Evolutionary conservation across 2,329 filamentous ascomycete genomes (phyloP).

Genomic region (Paracamarosporium sp.): DNA sequence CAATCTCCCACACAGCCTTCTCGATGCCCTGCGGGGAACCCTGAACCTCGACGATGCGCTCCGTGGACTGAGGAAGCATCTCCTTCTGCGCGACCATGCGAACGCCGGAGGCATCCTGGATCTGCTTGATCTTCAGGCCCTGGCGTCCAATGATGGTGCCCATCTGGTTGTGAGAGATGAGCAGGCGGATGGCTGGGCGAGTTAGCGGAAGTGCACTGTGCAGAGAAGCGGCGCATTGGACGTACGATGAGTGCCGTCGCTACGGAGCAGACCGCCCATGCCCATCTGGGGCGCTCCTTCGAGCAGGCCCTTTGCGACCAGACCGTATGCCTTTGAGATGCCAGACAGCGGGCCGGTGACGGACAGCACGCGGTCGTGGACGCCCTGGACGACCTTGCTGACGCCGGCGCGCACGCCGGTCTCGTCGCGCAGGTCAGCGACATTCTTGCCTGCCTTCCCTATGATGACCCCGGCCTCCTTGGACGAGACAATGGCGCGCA

Average conservation of each 20-base stretch:
- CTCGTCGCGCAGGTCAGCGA: constrained; percentile 94
- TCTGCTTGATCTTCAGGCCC: constrained; percentile 99
- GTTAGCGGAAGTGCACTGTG: constrained; percentile 22
- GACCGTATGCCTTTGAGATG: constrained; percentile 89
- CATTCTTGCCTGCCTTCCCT: constrained; percentile 97
- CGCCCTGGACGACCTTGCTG: constrained; percentile 97
- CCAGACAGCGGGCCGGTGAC: constrained; percentile 90
- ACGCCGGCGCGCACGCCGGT: constrained; percentile 98
- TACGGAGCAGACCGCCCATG: constrained; percentile 86
- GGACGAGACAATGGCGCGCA: constrained; percentile 96
- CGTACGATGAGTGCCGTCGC: constrained; percentile 94
- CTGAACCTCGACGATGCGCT: constrained; percentile 96
- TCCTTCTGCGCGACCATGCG: constrained; percentile 99
- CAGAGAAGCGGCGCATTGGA: constrained; percentile 24
- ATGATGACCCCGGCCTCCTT: constrained; percentile 99
- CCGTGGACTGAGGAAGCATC: constrained; percentile 98
- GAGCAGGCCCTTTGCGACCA: constrained; percentile 88
- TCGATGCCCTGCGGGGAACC: constrained; percentile 95
- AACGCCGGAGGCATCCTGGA: constrained; percentile 94
- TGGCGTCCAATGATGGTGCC: constrained; percentile 97
- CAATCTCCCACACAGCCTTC: constrained; percentile 97
- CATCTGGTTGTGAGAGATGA: constrained; percentile 99
- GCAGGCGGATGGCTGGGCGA: constrained; percentile 83
- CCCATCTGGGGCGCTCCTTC: constrained; percentile 95
- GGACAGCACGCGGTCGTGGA: constrained; percentile 95